phyloP scores from a whole-genome alignment of 306 rosid genomes.

The Coriaria nepalensis region DNA sequence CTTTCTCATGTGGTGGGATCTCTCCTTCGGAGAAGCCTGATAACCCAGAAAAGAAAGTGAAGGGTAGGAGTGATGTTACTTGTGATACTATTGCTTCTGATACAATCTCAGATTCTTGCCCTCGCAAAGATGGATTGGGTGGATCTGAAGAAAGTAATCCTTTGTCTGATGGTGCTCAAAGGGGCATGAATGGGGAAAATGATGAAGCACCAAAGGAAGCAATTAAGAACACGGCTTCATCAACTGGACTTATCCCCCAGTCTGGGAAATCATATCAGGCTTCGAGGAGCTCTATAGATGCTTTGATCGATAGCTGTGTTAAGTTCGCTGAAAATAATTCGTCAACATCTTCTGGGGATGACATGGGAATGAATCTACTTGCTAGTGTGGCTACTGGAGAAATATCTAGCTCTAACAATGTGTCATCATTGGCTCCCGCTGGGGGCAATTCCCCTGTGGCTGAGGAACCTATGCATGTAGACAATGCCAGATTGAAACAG shows the following conservation, averaged over 20 bases:
- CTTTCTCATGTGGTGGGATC: constrained; percentile 32
- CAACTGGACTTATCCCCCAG: constrained; percentile 32
- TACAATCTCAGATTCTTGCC: constrained; percentile 34
- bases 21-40: constrained; percentile 57
- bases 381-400: constrained; percentile 92
- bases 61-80: constrained; percentile 29
- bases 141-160: constrained; percentile 51
- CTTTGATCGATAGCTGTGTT: constrained; percentile 68
- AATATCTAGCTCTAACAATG: constrained; percentile 43
- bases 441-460: constrained; percentile 25
- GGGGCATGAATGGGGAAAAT: constrained; percentile 25
- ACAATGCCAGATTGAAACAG: constrained; percentile 24
- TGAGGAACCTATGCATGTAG: constrained; percentile 33
- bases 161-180: constrained; percentile 30
- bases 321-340: constrained; percentile 48
- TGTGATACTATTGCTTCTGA: constrained; percentile 31
- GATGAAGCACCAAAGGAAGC: constrained; percentile 28
- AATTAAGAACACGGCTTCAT: constrained; percentile 34
- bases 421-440: constrained; percentile 44
- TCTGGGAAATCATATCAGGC: constrained; percentile 43
- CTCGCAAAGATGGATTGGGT: constrained; percentile 36
- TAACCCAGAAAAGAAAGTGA: constrained; percentile 35
- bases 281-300: constrained; percentile 62
- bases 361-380: constrained; percentile 77
- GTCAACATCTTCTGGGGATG: constrained; percentile 40